Percentiles rank a stretch among this genome's conserved stretches.
phyloP scores from a whole-genome alignment of 805 yeast species.

The Henningerozyma blattae region DNA sequence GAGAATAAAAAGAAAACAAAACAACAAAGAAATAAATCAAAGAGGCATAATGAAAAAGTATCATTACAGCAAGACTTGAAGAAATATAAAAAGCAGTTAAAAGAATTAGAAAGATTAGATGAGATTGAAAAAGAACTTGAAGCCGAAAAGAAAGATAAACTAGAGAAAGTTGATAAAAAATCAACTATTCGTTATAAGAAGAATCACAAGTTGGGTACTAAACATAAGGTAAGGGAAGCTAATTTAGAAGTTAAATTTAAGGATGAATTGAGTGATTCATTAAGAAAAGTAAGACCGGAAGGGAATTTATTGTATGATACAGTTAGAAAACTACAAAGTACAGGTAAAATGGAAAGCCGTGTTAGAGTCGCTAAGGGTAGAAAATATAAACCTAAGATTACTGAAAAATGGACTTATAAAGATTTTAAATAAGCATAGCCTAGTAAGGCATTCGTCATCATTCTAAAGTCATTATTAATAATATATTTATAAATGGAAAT shows the following conservation, averaged over 20 bases:
- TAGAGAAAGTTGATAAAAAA: slow-evolving; percentile 13
- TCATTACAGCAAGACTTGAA: slow-evolving; percentile 45
- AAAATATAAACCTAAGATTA: slow-evolving; percentile 59
- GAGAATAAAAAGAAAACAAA: slow-evolving; percentile 61
- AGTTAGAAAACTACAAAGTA: slow-evolving; percentile 67
- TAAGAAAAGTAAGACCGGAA: slow-evolving; percentile 79
- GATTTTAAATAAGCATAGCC: slow-evolving; percentile 58
- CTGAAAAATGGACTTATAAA: slow-evolving; percentile 90
- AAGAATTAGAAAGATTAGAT: slow-evolving; percentile 42
- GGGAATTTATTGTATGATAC: slow-evolving; percentile 78
- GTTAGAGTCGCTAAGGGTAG: slow-evolving; percentile 49
- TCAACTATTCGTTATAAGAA: slow-evolving; percentile 25
- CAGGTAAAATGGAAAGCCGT: slow-evolving; percentile 82
- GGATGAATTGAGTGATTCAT: slow-evolving; percentile 76
- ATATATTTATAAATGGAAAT: no score
- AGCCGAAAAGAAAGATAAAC: slow-evolving; percentile 7
- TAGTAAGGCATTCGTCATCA: no score
- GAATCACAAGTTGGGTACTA: slow-evolving; percentile 33
- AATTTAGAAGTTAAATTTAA: slow-evolving; percentile 68
- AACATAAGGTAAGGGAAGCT: slow-evolving; percentile 34
- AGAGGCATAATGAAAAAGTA: slow-evolving; percentile 46
- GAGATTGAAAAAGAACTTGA: slow-evolving; percentile 17
- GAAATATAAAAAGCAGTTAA: slow-evolving; percentile 46
- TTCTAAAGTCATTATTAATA: not conserved
- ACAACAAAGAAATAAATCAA: slow-evolving; percentile 61